Conservation (phyloP, 345 rosid species). For the Hibiscus trionum region DNA sequence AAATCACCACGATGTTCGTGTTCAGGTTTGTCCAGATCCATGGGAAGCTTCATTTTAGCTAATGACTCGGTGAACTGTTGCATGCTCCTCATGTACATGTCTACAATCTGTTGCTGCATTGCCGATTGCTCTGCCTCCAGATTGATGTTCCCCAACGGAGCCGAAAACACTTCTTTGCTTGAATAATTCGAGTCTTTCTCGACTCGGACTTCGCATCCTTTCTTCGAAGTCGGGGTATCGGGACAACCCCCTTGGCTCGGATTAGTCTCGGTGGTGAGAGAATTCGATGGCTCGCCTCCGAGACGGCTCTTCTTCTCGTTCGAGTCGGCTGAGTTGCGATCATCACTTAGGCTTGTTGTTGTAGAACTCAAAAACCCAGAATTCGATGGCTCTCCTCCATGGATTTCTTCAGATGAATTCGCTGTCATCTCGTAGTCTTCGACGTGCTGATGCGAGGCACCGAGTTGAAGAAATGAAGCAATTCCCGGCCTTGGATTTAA, state of each 20-base stretch:
- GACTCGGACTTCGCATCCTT: slow-evolving; percentile 21
- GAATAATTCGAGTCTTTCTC: slow-evolving; percentile 20
- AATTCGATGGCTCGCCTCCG: slow-evolving; percentile 18
- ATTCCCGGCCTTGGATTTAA: slow-evolving; percentile 29
- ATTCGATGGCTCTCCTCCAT: slow-evolving; percentile 27
- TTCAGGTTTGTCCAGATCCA: slow-evolving; percentile 54
- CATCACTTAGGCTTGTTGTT: slow-evolving; percentile 71
- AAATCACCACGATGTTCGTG: slow-evolving; percentile 25
- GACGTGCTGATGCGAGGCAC: slow-evolving; percentile 35
- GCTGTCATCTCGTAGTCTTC: slow-evolving; percentile 48
- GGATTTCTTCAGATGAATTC: slow-evolving; percentile 36
- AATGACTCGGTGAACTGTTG: slow-evolving; percentile 84
- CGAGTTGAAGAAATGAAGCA: slow-evolving; percentile 70
- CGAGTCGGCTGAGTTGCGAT: slow-evolving; percentile 55
- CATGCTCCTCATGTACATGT: slow-evolving; percentile 98
- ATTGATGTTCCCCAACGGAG: slow-evolving; percentile 40
- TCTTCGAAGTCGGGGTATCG: slow-evolving; percentile 56
- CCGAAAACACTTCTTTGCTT: slow-evolving; percentile 30
- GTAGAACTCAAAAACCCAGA: slow-evolving; percentile 61
- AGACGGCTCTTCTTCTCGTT: slow-evolving; percentile 33
- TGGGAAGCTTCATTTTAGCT: slow-evolving; percentile 88
- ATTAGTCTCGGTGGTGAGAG: slow-evolving; percentile 21
- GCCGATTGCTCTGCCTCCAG: slow-evolving; percentile 63
- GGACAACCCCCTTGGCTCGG: slow-evolving; percentile 29
- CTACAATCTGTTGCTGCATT: slow-evolving; percentile 92